Evolutionary conservation across 257 asterid genomes (phyloP), one percentile per base, ranked within the genome.

Genomic region (Solanum commersonii): DNA sequence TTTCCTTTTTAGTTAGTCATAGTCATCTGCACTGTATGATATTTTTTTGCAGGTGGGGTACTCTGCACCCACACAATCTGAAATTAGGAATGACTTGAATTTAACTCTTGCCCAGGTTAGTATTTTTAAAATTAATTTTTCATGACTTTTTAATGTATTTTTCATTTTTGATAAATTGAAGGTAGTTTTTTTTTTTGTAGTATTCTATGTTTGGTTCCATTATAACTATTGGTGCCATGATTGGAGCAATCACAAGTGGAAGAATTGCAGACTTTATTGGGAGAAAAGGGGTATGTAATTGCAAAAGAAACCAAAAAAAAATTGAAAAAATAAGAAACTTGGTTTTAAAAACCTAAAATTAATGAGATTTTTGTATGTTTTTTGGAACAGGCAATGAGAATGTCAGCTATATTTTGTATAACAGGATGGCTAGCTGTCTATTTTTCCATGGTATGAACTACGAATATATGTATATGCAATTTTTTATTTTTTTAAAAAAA

Each of bases 151-250:
- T 27, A 59, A 44, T 40, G 40, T 42, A 25, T 34, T 20, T 83
- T 85, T 40, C 4, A 9, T 9, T 86, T 81, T 46, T 35, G 2
- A 22, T 42, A 23, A 78, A 82, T 42, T 44, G 12, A 40, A 84
- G 67, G n/a, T 78, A 15, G 35, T 60, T 79, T 71, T 3, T 34
- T 34, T 12, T 13, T 44, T 60, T 90, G 76, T 87, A 95, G 98
- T 95, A 71, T 89, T 94, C 98, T 59, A 85, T 92, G 93, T 95
- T 95, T 90, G 98, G 98, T 25, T 95, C 98, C 63, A 93, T 95
- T 72, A 89, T 95, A 86, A 96, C 98, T 35, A 95, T 94, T 88
- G 98, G 98, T 35, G 98, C 98, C 5, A 95, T 96, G 98, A 89
- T 96, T 81, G 98, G 98, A 78, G 98, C 98, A 38, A 88, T 94